Conservation (phyloP, 495 filamentous ascomycete genomes). For the Aspergillus kassunensis region DNA sequence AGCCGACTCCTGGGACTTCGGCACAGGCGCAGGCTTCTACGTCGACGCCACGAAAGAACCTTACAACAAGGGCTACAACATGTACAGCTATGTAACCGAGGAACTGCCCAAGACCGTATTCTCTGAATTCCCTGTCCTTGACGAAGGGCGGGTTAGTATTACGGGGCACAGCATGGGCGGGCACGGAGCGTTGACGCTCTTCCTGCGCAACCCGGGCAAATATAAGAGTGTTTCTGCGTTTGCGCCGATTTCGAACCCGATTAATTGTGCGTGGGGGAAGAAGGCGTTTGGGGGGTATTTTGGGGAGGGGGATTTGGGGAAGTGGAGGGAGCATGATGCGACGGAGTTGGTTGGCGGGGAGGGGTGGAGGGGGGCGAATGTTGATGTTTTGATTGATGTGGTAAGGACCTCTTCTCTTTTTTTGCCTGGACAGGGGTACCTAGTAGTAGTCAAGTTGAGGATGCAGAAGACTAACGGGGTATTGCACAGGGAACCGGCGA, state of each 20-base stretch:
- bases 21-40: slow-evolving; percentile 89
- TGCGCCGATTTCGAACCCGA: slow-evolving; percentile 88
- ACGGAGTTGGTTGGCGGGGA: slow-evolving; percentile 84
- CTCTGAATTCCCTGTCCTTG: slow-evolving; percentile 59
- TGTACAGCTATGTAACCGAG: slow-evolving; percentile 83
- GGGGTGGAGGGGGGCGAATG: slow-evolving; percentile 61
- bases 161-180: slow-evolving; percentile 96
- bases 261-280: slow-evolving; percentile 84
- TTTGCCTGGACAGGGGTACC: background rate
- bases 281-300: slow-evolving; percentile 94
- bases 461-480: background rate
- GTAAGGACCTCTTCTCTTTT: slow-evolving; percentile 28
- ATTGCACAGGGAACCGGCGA: slow-evolving; percentile 70
- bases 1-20: slow-evolving; percentile 85
- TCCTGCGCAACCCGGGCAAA: slow-evolving; percentile 81
- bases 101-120: slow-evolving; percentile 81
- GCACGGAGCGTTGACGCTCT: slow-evolving; percentile 90
- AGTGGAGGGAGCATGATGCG: slow-evolving; percentile 89
- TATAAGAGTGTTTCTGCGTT: slow-evolving; percentile 87
- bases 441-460: background rate
- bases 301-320: slow-evolving; percentile 62
- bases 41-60: slow-evolving; percentile 78
- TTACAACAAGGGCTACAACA: slow-evolving; percentile 73
- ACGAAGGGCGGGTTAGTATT: slow-evolving; percentile 66
- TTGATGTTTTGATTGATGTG: slow-evolving; percentile 80